Percentiles rank a stretch among this genome's conserved stretches.
Conservation (phyloP, 495 filamentous ascomycete species). For the Evernia prunastri region DNA sequence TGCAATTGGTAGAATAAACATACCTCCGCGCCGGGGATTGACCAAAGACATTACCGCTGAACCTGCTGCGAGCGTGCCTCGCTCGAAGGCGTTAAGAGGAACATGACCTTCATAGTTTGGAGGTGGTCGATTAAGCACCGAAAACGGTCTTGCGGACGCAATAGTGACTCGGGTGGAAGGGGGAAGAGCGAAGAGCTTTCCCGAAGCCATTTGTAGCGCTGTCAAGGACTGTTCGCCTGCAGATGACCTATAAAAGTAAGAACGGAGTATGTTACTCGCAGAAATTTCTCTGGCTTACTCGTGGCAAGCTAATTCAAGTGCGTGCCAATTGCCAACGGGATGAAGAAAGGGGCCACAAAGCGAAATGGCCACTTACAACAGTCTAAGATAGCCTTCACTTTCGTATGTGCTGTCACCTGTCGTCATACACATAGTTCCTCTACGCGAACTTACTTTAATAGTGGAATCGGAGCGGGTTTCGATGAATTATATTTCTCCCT, state of each 20-base stretch:
- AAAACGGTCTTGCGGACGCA: slow-evolving; percentile 49
- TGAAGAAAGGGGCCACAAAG: too few species aligned
- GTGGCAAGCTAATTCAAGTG: too few species aligned
- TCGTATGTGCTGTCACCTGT: too few species aligned
- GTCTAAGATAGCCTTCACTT: too few species aligned
- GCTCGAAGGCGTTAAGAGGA: slow-evolving; percentile 73
- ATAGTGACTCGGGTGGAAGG: not conserved
- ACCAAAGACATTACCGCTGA: slow-evolving; percentile 73
- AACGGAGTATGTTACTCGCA: too few species aligned
- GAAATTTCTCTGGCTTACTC: too few species aligned
- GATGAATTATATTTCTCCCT: too few species aligned
- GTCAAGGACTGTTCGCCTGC: not conserved
- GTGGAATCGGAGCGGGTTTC: too few species aligned
- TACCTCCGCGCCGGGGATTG: slow-evolving; percentile 73
- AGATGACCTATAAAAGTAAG: not conserved
- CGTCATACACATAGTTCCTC: too few species aligned
- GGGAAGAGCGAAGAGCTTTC: slow-evolving; percentile 8
- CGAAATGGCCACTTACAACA: too few species aligned
- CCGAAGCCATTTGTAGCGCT: not conserved
- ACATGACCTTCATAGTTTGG: slow-evolving; percentile 90
- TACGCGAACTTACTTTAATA: too few species aligned
- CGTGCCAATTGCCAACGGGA: not conserved
- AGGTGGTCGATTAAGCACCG: slow-evolving; percentile 66
- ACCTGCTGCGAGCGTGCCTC: slow-evolving; percentile 68
- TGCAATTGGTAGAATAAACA: slow-evolving; percentile 11